A percentile compares a stretch with the other conserved stretches of the same genome.
Conservation (phyloP, 2,329 filamentous ascomycete genomes). For the Sclerotinia nivalis region DNA sequence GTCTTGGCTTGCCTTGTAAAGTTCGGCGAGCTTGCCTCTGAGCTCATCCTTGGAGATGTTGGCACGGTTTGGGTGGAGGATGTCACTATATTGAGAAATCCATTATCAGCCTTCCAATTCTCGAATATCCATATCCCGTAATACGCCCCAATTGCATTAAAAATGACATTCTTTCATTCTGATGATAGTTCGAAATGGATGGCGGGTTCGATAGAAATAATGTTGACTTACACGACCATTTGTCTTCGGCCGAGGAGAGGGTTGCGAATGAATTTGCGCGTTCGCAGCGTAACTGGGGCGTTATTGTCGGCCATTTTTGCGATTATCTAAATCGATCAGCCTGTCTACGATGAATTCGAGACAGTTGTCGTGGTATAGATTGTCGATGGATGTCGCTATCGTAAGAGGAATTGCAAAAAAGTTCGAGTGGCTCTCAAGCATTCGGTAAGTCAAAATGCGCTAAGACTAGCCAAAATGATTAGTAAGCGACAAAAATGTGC, state of each 20-base stretch:
- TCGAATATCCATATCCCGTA: constrained; percentile 19
- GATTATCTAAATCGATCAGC: constrained; percentile 43
- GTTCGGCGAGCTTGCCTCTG: constrained; percentile 85
- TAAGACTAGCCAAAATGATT: constrained; percentile 26
- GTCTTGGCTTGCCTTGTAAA: constrained; percentile 99
- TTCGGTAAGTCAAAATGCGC: constrained; percentile 31
- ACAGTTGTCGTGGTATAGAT: constrained; percentile 38
- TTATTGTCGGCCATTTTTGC: constrained; percentile 87
- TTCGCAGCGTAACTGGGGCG: constrained; percentile 80
- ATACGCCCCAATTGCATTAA: background rate
- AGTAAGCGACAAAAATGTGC: constrained; percentile 29
- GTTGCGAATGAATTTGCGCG: constrained; percentile 99
- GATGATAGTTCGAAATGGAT: constrained; percentile 16
- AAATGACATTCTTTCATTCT: background rate
- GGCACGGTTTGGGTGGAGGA: constrained; percentile 97
- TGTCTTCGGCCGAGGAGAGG: constrained; percentile 97
- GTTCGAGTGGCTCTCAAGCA: constrained; percentile 23
- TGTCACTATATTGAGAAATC: constrained; percentile 70
- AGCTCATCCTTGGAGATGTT: constrained; percentile 99
- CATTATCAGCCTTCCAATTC: constrained; percentile 30
- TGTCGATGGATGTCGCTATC: constrained; percentile 39
- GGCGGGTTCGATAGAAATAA: constrained; percentile 28
- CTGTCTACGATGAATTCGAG: constrained; percentile 38
- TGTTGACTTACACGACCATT: constrained; percentile 91
- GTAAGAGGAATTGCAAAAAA: constrained; percentile 30